Base-by-base conservation (phyloP, 306 rosid species). In the Ochetophila trinervis region DNA sequence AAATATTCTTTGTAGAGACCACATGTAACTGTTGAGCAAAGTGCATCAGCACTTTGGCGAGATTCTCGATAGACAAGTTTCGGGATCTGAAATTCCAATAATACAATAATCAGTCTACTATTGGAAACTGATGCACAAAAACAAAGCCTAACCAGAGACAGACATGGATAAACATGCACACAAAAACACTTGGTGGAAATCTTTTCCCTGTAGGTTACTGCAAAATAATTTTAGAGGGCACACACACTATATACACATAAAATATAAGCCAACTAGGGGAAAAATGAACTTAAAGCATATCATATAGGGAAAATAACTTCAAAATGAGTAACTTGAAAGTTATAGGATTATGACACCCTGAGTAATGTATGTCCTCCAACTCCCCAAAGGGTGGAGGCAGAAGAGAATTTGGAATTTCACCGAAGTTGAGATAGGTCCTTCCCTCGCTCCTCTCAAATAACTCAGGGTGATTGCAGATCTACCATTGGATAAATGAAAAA, bases 391-490 rank as follows among this genome's bases (percentile, higher is more conserved):
- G 99, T 47, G 99, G 84, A 20, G 96, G 95, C 69, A 82, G 75
- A 73, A 93, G 97, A 71, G 97, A 75, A 77, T 87, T 84, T 7
- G 99, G 88, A 65, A 93, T 79, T 61, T 74, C 87, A 42, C 93
- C 90, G 67, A 93, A 93, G 84, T 86, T 76, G 24, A 87, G 78
- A 85, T 78, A 93, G 12, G 96, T 84, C 77, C 82, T 88, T 82
- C 99, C 99, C 82, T 93, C 99, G 56, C 85, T 87, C 79, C 99
- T 93, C 74, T 93, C 99, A 40, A 93, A 93, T 86, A 90, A 78
- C 75, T 93, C 99, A 17, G 99, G 99, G 80, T 93, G 99, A 79
- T 93, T 93, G 87, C 99, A 93, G 20, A 93, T 97, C 99, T 93
- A 73, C 36, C 84, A 84, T 57, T 49, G 67, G 68, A 34, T 18